Evolutionary conservation across 2,329 filamentous ascomycete genomes (phyloP), one percentile per base, ranked within the genome.

Genomic region (Pyrenophora teres): DNA sequence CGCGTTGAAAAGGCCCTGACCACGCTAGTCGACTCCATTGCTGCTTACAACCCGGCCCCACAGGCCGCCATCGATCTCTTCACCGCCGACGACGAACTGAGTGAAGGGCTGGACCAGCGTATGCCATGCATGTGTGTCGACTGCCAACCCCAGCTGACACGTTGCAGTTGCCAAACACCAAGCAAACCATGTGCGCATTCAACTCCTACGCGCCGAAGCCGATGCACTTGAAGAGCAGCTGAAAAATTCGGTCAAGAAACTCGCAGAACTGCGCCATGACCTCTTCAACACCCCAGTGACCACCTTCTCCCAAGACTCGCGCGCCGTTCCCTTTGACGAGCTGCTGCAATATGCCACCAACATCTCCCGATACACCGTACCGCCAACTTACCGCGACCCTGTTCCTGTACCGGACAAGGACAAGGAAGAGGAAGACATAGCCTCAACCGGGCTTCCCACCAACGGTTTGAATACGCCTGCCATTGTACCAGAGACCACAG

Each of bases 301-400:
- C 16, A 59, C 63, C 1, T 63, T 71, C 13, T 50, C 83, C 4
- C 69, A 79, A n/a, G 54, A 72, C 5, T 67, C 73, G 9, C 73
- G 73, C 38, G 71, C 78, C 18, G 77, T 94, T 42, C 82, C 82
- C 3, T 90, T 91, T 67, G 81, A 85, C 38, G 87, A 92, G 60
- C 83, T 95, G 0, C 84, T 95, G 18, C 81, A 80, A 56, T 94
- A 90, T 70, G 90, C 90, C 18, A 87, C 87, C 37, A 86, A 87
- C 58, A 94, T 95, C 67, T 88, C 87, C 71, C 88, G 87, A 69
- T 91, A 87, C 59, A 93, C 90, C 0, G 81, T 91, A 10, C 89
- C 90, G 0, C 87, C 87, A 0, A 83, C 83, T 2, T 78, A 74
- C 61, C 70, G 57, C 51, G 66, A 67, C 53, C 68, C 56, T 37